These are phyloP conservation scores for Curvularia sp. DNA, from an alignment of 2,329 filamentous ascomycete species.

Conservation along the genomic window DNA sequence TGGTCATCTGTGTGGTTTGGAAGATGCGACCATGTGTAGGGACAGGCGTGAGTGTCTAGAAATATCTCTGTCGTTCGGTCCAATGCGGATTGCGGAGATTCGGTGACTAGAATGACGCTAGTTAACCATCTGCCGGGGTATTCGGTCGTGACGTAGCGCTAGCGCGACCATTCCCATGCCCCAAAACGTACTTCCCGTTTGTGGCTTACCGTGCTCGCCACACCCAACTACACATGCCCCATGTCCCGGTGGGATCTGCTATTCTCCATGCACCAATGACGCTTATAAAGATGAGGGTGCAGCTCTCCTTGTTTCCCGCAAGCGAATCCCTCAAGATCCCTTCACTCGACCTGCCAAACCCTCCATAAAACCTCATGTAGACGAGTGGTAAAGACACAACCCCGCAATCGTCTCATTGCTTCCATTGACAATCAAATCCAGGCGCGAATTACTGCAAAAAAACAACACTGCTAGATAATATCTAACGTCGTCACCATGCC, in stretches of 20 bases:
- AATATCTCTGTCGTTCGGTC: slow-evolving; percentile 3
- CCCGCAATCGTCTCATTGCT: slow-evolving; percentile 4
- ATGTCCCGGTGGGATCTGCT: slow-evolving; percentile 19
- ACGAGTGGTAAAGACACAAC: not conserved
- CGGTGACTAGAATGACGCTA: slow-evolving; percentile 11
- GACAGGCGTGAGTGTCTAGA: slow-evolving; percentile 9
- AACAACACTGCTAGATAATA: not conserved
- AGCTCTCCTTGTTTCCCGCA: not conserved
- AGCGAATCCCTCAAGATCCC: not conserved
- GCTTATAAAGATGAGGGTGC: slow-evolving; percentile 14
- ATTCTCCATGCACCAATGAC: slow-evolving; percentile 16
- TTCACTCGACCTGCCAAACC: not conserved
- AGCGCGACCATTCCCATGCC: slow-evolving; percentile 15
- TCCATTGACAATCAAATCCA: not conserved
- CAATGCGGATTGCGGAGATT: slow-evolving; percentile 10
- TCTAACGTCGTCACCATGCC: slow-evolving; percentile 24
- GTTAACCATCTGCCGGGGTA: slow-evolving; percentile 18
- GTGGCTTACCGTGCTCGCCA: slow-evolving; percentile 14
- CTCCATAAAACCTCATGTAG: not conserved
- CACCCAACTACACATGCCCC: slow-evolving; percentile 12
- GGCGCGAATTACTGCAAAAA: not conserved
- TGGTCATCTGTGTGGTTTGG: slow-evolving; percentile 49
- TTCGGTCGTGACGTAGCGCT: slow-evolving; percentile 29
- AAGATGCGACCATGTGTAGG: slow-evolving; percentile 40
- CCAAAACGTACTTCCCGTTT: slow-evolving; percentile 1